Conservation (phyloP, 371 early-diverging fungal genomes). For the Mucor circinelloides region DNA sequence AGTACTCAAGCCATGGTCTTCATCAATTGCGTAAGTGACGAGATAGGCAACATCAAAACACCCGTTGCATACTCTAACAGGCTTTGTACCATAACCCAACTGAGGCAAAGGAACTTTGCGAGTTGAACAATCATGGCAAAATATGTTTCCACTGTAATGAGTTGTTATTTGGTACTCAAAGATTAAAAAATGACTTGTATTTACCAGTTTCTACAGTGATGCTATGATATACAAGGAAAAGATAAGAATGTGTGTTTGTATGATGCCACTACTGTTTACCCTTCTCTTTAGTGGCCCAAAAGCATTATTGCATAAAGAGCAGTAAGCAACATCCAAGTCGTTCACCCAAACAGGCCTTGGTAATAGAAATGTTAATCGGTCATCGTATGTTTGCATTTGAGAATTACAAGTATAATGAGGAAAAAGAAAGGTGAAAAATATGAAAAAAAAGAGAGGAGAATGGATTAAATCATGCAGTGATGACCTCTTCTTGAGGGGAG, state of each 20-base stretch:
- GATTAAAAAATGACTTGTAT: neutral
- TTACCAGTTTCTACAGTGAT: conserved; percentile 73
- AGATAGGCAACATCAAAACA: conserved; percentile 68
- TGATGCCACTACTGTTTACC: conserved; percentile 23
- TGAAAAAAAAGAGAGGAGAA: neutral
- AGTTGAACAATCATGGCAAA: conserved; percentile 65
- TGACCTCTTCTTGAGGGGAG: neutral
- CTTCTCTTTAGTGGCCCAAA: conserved; percentile 52
- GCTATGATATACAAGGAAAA: conserved; percentile 32
- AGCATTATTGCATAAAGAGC: conserved; percentile 36
- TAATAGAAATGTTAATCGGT: conserved; percentile 44
- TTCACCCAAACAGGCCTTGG: conserved; percentile 58
- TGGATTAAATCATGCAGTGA: neutral
- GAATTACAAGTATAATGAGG: no score
- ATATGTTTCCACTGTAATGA: conserved; percentile 56
- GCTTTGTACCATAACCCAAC: conserved; percentile 60
- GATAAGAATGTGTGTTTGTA: neutral
- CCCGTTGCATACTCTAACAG: conserved; percentile 63
- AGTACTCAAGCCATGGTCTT: conserved; percentile 62
- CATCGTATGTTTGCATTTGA: conserved; percentile 36
- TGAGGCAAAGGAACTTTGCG: conserved; percentile 63
- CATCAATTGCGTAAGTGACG: conserved; percentile 63
- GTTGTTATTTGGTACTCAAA: neutral
- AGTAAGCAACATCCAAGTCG: conserved; percentile 47
- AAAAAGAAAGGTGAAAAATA: neutral